Percentiles rank a stretch among this genome's conserved stretches.
Conservation (phyloP, 495 filamentous ascomycete genomes). For the Alectoria sarmentosa region DNA sequence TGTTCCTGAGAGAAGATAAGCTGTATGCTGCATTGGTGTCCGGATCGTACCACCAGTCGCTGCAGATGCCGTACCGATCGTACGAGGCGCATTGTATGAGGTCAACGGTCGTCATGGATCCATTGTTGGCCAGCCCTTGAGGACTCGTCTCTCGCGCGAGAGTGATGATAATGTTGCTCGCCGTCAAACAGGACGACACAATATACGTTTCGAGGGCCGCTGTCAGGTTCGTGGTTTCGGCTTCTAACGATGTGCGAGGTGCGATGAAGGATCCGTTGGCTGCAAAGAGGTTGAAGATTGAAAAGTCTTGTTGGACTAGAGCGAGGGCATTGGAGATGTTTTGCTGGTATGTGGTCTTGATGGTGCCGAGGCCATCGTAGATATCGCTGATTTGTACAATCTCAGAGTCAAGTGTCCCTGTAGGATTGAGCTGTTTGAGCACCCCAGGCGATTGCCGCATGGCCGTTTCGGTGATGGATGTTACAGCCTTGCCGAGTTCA, state of each 20-base stretch:
- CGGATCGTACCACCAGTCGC: conserved; percentile 21
- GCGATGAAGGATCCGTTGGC: conserved; percentile 20
- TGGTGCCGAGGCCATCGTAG: conserved; percentile 11
- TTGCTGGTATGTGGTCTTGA: conserved; percentile 15
- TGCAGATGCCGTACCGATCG: conserved; percentile 20
- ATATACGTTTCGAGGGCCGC: conserved; percentile 19
- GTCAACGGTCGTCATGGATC: neutral
- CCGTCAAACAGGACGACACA: conserved; percentile 15
- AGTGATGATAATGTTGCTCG: conserved; percentile 19
- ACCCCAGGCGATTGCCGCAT: conserved; percentile 17
- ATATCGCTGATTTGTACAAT: conserved; percentile 10
- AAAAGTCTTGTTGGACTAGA: conserved; percentile 20
- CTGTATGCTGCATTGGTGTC: conserved; percentile 9
- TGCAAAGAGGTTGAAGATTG: conserved; percentile 15
- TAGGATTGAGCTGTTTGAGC: conserved; percentile 8
- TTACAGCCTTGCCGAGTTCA: neutral
- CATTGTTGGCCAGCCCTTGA: conserved; percentile 11
- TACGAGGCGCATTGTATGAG: conserved; percentile 11
- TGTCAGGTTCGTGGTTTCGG: conserved; percentile 18
- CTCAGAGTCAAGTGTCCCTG: conserved; percentile 9
- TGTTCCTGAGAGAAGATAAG: neutral
- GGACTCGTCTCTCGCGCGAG: conserved; percentile 6
- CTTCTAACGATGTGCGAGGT: conserved; percentile 11
- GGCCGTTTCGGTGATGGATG: conserved; percentile 10
- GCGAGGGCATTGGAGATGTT: conserved; percentile 20